These are phyloP conservation scores for Tylopilus subfusipes DNA, from an alignment of 768 basidiomycete genomes.

Conservation along the genomic window DNA sequence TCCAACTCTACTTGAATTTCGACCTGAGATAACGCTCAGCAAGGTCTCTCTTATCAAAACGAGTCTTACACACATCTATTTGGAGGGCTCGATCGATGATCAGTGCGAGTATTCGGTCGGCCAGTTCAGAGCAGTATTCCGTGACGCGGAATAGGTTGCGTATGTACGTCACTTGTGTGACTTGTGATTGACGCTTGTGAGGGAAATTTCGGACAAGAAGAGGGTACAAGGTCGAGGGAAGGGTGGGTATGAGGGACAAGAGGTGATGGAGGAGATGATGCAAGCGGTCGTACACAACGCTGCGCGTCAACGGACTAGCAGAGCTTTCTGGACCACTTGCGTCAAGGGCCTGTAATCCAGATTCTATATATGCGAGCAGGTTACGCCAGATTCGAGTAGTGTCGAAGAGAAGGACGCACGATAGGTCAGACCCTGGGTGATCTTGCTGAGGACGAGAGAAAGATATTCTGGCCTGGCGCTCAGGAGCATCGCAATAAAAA, in stretches of 20 bases:
- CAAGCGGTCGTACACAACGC: constrained; percentile 79
- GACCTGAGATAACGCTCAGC: constrained; percentile 49
- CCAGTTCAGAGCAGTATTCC: constrained; percentile 83
- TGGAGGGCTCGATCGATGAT: constrained; percentile 94
- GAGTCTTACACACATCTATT: constrained; percentile 71
- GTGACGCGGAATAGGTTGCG: constrained; percentile 82
- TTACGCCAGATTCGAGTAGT: not conserved
- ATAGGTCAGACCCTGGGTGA: constrained; percentile 83
- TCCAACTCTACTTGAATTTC: constrained; percentile 97
- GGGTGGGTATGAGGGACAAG: constrained; percentile 86
- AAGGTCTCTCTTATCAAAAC: not conserved
- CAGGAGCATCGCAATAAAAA: constrained; percentile 88
- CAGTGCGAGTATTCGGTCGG: constrained; percentile 77
- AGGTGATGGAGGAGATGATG: constrained; percentile 85
- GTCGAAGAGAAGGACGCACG: constrained; percentile 51
- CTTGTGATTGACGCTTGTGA: constrained; percentile 83
- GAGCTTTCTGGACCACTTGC: constrained; percentile 60
- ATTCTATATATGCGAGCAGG: constrained; percentile 47
- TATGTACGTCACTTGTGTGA: constrained; percentile 83
- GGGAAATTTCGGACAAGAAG: constrained; percentile 85
- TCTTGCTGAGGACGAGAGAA: constrained; percentile 74
- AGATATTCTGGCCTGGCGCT: constrained; percentile 92
- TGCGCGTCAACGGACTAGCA: constrained; percentile 68
- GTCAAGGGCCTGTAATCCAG: constrained; percentile 61
- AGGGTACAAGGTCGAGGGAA: constrained; percentile 83